Conservation (phyloP, 2,329 filamentous ascomycete genomes). For the Diaporthe vaccinii region DNA sequence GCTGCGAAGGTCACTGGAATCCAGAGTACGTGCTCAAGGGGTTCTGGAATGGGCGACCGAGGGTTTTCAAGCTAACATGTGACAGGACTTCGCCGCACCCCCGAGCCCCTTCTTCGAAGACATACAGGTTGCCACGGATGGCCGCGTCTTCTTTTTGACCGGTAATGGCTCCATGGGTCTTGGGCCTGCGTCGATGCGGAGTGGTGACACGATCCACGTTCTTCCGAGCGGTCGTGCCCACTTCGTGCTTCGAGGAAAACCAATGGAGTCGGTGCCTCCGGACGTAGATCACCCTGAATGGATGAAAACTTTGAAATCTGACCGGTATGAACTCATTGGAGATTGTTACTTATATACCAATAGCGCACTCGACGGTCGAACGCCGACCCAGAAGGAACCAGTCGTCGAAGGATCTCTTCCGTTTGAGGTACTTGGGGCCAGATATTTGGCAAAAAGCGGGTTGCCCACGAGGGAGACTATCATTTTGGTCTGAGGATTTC, state of each 20-base stretch:
- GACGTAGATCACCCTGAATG: neutral
- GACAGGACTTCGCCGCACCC: neutral
- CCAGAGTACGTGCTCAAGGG: neutral
- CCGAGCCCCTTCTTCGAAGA: slow-evolving; percentile 3
- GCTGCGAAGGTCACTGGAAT: neutral
- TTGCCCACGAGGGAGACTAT: neutral
- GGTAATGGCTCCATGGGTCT: neutral
- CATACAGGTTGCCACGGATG: slow-evolving; percentile 28
- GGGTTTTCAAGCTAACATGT: neutral
- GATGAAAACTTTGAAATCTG: neutral
- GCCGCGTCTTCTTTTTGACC: slow-evolving; percentile 25
- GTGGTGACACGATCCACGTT: neutral
- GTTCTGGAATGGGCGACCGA: neutral
- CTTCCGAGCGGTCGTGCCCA: neutral
- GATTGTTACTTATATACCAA: slow-evolving; percentile 20
- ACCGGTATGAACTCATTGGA: slow-evolving; percentile 9
- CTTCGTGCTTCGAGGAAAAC: slow-evolving; percentile 14
- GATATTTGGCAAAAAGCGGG: neutral
- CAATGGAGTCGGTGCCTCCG: neutral
- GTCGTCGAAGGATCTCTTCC: slow-evolving; percentile 25
- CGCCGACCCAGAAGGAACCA: neutral
- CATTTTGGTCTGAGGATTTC: neutral
- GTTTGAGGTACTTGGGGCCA: neutral
- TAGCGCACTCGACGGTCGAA: neutral
- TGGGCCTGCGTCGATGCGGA: slow-evolving; percentile 14